Conservation (phyloP, 352 stramenopile species). For the Phytophthora brassicae region DNA sequence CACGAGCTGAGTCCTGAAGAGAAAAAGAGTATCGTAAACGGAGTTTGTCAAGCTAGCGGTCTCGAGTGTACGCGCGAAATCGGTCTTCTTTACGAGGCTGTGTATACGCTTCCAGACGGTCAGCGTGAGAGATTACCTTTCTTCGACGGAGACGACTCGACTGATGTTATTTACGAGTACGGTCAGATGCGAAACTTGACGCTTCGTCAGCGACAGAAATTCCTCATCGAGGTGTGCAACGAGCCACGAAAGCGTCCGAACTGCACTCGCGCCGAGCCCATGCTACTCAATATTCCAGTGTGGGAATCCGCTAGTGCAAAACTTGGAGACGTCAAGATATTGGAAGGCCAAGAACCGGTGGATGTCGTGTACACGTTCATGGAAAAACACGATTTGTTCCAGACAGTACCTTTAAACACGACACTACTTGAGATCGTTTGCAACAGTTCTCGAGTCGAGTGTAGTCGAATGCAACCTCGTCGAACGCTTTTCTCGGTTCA, state of each 20-base stretch:
- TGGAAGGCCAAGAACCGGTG: constrained; percentile 78
- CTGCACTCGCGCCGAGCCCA: constrained; percentile 76
- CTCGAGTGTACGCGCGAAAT: constrained; percentile 54
- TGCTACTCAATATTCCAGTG: constrained; percentile 72
- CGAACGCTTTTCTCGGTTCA: constrained; percentile 80
- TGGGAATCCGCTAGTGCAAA: constrained; percentile 74
- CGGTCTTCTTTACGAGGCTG: constrained; percentile 62
- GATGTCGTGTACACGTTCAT: constrained; percentile 86
- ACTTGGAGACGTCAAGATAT: constrained; percentile 68
- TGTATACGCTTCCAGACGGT: constrained; percentile 59
- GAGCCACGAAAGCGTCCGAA: constrained; percentile 63
- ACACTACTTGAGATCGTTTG: constrained; percentile 67
- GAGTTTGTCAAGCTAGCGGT: constrained; percentile 55
- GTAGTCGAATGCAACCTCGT: constrained; percentile 50
- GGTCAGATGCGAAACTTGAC: constrained; percentile 69
- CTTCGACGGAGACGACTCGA: constrained; percentile 70
- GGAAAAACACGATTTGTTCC: constrained; percentile 86
- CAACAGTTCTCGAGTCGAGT: constrained; percentile 70
- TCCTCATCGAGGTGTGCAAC: constrained; percentile 72
- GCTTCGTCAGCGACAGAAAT: constrained; percentile 60
- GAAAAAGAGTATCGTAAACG: constrained; percentile 55
- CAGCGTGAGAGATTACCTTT: constrained; percentile 62
- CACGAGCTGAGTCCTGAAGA: constrained; percentile 56
- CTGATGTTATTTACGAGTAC: constrained; percentile 81
- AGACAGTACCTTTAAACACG: constrained; percentile 79